Evolutionary conservation across 805 yeast genomes (phyloP), one percentile per base, ranked within the genome.

Genomic region (Starmerella riodocensis): DNA sequence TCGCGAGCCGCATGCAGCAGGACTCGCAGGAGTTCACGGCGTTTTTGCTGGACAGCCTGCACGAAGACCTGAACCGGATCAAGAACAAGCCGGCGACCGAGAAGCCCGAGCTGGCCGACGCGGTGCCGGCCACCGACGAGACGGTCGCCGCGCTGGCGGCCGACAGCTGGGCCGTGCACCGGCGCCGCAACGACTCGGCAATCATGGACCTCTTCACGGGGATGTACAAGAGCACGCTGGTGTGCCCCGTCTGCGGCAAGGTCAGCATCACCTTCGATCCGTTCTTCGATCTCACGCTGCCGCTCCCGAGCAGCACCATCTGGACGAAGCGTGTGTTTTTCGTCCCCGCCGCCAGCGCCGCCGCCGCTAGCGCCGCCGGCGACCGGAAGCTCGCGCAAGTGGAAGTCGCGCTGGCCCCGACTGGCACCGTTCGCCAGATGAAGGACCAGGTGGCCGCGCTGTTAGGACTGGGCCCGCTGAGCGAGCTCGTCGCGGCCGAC

Each of bases 21-120:
- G 97, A 88, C 55, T 81, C 94, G 1, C 95, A 86, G 56, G 97
- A 88, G 55, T 79, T 88, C 53, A 67, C 85, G 36, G 86, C 93
- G 23, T 88, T 81, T 66, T 58, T 88, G 24, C 64, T 88, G 21
- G 95, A 88, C 59, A 85, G 91, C 2, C 62, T 88, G 27, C 96
- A 88, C 55, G 96, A 88, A 58, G 97, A 88, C 59, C 65, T 88
- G 47, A 91, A 91, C 54, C 66, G 95, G 40, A 77, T 88, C 22
- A 55, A 71, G 7, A 63, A 79, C 27, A 91, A 91, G 55, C 97
- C 97, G 1, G 78, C 77, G 48, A 73, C 83, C 6, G 94, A 83
- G 51, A 84, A 84, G 53, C 95, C 97, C 0, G 94, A 84, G 53
- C 53, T 65, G 3, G 60, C 70, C 11, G 82, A 75, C 27, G 78